A percentile compares a stretch with the other conserved stretches of the same genome.
Evolutionary conservation across 202 grass and related monocot genomes (phyloP).

Genomic region (Panicum hallii): DNA sequence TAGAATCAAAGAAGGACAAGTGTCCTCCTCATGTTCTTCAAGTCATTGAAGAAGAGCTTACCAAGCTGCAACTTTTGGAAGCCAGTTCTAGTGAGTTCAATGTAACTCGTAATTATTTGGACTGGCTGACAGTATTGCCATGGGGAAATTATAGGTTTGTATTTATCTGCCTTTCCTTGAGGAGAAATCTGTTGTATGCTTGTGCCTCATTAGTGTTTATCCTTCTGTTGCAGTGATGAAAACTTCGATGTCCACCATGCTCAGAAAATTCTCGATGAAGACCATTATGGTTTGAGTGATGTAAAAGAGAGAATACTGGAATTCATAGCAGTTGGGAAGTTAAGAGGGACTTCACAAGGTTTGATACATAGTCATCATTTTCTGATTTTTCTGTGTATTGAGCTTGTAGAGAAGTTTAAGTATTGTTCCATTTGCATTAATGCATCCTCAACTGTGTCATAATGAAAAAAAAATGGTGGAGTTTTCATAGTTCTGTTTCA

Average conservation of each 20-base stretch:
- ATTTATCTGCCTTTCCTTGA: constrained; percentile 44
- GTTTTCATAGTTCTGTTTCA: background rate
- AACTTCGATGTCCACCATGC: constrained; percentile 97
- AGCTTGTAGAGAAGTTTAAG: constrained; percentile 11
- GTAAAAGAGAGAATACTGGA: constrained; percentile 99
- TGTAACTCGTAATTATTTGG: constrained; percentile 99
- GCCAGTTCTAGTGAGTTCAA: constrained; percentile 98
- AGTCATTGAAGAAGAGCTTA: constrained; percentile 98
- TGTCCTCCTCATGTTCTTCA: constrained; percentile 94
- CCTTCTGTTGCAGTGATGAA: constrained; percentile 69
- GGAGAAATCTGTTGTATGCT: constrained; percentile 18
- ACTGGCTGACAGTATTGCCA: constrained; percentile 94
- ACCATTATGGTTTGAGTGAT: constrained; percentile 98
- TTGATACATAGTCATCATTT: constrained; percentile 29
- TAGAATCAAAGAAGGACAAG: constrained; percentile 93
- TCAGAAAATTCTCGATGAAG: constrained; percentile 97
- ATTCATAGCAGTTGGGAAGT: constrained; percentile 98
- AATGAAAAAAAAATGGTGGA: constrained; percentile 6
- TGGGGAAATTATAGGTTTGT: constrained; percentile 99
- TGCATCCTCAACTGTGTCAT: constrained; percentile 5
- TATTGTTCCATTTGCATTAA: constrained; percentile 34
- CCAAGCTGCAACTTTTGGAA: constrained; percentile 90
- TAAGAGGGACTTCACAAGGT: constrained; percentile 99
- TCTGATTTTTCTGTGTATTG: constrained; percentile 32
- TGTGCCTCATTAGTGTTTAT: constrained; percentile 44